Evolutionary conservation across 495 filamentous ascomycete genomes (phyloP).

Genomic region (Penicillium subrubescens): DNA sequence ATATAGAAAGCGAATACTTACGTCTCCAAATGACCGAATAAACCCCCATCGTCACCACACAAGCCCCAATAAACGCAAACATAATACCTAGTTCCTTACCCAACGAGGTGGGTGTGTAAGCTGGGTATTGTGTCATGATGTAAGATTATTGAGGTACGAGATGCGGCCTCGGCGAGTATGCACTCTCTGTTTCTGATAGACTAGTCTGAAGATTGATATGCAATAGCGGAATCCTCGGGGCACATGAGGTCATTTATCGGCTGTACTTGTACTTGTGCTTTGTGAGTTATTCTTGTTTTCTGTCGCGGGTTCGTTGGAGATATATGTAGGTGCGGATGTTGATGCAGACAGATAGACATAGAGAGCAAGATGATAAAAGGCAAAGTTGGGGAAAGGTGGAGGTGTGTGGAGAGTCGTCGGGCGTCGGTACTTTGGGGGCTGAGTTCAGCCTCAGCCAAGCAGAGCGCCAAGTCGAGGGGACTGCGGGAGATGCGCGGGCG

Average conservation of each 20-base stretch:
- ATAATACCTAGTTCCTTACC: conserved; percentile 46
- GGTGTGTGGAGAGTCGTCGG: background rate
- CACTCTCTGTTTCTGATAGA: too few species aligned
- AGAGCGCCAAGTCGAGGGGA: background rate
- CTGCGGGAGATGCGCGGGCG: background rate
- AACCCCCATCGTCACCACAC: conserved; percentile 38
- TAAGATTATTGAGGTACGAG: too few species aligned
- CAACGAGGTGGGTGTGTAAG: conserved; percentile 35
- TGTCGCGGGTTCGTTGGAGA: background rate
- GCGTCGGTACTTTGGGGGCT: background rate
- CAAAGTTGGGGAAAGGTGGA: background rate
- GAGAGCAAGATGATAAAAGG: background rate
- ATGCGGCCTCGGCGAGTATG: background rate
- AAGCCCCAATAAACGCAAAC: conserved; percentile 43
- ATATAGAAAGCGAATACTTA: conserved; percentile 16
- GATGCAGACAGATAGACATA: background rate
- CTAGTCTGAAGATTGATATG: too few species aligned
- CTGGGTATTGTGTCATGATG: conserved; percentile 25
- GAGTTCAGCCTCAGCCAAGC: background rate
- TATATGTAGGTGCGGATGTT: background rate
- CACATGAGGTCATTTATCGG: background rate
- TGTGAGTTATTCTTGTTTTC: too few species aligned
- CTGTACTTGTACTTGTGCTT: too few species aligned
- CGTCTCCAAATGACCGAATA: conserved; percentile 44
- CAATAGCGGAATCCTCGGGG: too few species aligned